phyloP scores from a whole-genome alignment of 2,329 filamentous ascomycete species.

The Gyromitra esculenta region DNA sequence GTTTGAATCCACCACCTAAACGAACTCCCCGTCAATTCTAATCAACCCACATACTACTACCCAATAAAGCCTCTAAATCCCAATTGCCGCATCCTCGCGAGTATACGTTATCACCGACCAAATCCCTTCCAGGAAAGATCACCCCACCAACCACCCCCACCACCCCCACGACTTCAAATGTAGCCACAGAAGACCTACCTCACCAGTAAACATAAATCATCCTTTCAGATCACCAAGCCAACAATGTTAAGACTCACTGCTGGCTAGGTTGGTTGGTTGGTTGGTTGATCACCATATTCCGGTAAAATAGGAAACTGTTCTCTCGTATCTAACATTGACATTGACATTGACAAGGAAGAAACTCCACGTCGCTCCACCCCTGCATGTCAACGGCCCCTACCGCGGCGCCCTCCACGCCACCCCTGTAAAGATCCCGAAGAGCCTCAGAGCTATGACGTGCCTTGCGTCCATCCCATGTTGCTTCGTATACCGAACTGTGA shows the following conservation, averaged over 20 bases:
- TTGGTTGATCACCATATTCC: background rate
- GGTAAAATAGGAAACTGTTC: background rate
- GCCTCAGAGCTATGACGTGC: slow-evolving; percentile 25
- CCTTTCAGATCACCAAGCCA: too few relatives aligned
- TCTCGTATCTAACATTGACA: background rate
- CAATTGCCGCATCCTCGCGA: too few relatives aligned
- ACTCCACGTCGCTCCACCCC: background rate
- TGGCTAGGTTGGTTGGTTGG: background rate
- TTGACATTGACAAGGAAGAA: background rate
- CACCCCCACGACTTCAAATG: too few relatives aligned
- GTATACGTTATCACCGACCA: too few relatives aligned
- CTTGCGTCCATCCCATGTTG: background rate
- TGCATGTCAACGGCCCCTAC: slow-evolving; percentile 28
- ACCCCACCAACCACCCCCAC: too few relatives aligned
- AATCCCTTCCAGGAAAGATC: too few relatives aligned
- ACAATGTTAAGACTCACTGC: background rate
- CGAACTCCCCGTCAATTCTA: too few relatives aligned
- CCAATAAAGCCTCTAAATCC: too few relatives aligned
- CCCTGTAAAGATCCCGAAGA: slow-evolving; percentile 38
- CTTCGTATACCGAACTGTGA: background rate
- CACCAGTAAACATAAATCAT: too few relatives aligned
- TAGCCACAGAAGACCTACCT: too few relatives aligned
- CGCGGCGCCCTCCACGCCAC: slow-evolving; percentile 20
- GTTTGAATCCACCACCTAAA: too few relatives aligned
- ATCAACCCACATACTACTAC: too few relatives aligned